These are phyloP conservation scores for Leccinum broughii DNA, from an alignment of 768 basidiomycete genomes.

Conservation along the genomic window DNA sequence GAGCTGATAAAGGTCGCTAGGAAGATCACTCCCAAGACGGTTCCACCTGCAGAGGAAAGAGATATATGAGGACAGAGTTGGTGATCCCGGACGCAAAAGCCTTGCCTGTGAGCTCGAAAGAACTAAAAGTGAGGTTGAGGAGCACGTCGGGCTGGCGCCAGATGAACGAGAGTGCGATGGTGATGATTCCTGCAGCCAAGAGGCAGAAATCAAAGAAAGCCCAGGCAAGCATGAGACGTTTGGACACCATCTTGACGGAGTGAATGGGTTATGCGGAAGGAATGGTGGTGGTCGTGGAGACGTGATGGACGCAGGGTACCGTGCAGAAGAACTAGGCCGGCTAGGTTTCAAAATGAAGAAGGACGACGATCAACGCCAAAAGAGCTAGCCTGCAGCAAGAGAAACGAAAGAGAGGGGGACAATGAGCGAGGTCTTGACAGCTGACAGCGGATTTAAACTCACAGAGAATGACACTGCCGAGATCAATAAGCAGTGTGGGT, in stretches of 20 bases:
- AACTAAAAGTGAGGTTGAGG: conserved; percentile 68
- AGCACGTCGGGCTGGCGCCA: conserved; percentile 72
- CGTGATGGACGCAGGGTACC: no score
- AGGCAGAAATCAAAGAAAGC: conserved; percentile 68
- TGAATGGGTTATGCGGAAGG: not conserved
- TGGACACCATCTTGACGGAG: conserved; percentile 62
- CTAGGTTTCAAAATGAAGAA: conserved; percentile 38
- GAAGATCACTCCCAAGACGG: conserved; percentile 64
- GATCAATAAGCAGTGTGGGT: not conserved
- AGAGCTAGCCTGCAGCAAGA: conserved; percentile 44
- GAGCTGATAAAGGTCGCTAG: conserved; percentile 70
- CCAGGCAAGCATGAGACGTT: conserved; percentile 69
- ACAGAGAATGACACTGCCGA: not conserved
- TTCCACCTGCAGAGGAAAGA: conserved; percentile 52
- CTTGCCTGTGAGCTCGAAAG: conserved; percentile 60
- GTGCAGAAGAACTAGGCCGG: conserved; percentile 38
- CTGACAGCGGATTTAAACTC: conserved; percentile 15
- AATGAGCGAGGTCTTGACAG: not conserved
- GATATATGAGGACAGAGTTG: not conserved
- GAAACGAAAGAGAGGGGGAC: conserved; percentile 3
- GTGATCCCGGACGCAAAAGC: conserved; percentile 6
- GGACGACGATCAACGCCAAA: conserved; percentile 72
- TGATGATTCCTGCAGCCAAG: conserved; percentile 65
- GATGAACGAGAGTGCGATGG: conserved; percentile 66
- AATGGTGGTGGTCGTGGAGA: conserved; percentile 11